These are phyloP conservation scores for Tagetes patula DNA, from an alignment of 129 eudicot species.

Conservation along the genomic window DNA sequence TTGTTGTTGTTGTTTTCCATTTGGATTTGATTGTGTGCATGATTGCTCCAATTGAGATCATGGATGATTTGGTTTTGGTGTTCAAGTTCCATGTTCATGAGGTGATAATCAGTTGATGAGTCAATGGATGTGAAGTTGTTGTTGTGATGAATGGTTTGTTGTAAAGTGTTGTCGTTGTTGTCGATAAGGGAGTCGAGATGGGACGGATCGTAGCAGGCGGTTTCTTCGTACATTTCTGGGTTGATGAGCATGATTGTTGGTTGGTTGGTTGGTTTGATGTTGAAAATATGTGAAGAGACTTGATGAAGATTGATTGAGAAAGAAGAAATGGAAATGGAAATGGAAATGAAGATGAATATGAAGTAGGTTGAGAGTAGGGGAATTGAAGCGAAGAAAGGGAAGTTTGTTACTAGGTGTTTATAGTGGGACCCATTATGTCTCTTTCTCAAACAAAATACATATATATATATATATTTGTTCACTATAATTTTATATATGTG, in stretches of 20 bases:
- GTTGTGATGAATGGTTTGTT: conserved; percentile 18
- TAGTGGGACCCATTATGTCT: conserved; percentile 30
- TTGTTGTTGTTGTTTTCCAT: conserved; percentile 8
- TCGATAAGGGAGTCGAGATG: conserved; percentile 35
- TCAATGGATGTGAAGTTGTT: conserved; percentile 44
- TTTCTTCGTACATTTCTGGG: conserved; percentile 51
- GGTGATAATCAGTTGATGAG: conserved; percentile 40
- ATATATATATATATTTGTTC: background rate
- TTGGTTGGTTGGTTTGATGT: background rate
- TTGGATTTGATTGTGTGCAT: conserved; percentile 37
- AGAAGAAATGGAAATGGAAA: background rate
- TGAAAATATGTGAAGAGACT: background rate
- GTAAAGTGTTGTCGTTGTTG: conserved; percentile 34
- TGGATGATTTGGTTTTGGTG: conserved; percentile 39
- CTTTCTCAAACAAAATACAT: conserved; percentile 1
- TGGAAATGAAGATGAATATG: background rate
- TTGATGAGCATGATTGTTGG: conserved; percentile 33
- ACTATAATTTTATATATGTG: no score
- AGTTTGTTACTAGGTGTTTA: conserved; percentile 35
- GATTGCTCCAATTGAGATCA: conserved; percentile 29
- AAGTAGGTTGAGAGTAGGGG: conserved; percentile 39
- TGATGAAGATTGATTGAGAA: background rate
- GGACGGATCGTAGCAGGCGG: conserved; percentile 55
- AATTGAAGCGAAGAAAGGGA: conserved; percentile 33
- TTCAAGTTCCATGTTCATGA: conserved; percentile 46